Conservation (phyloP, 768 basidiomycete species). For the Aureoboletus auriporus region DNA sequence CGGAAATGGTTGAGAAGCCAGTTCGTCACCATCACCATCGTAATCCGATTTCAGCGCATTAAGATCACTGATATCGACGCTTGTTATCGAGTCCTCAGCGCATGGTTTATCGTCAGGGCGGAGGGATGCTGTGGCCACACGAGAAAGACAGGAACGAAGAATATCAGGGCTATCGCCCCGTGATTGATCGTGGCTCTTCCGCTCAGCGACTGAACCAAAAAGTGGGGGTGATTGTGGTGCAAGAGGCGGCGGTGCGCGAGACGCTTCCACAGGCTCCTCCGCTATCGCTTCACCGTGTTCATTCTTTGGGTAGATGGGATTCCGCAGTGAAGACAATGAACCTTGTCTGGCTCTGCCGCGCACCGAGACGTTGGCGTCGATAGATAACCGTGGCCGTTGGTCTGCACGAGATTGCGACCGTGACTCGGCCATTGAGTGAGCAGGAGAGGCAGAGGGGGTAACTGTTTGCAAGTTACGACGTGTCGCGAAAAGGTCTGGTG, state of each 20-base stretch:
- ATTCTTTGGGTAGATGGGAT: slow-evolving; percentile 12
- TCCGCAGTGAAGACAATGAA: slow-evolving; percentile 27
- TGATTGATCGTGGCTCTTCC: slow-evolving; percentile 6
- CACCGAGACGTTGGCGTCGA: slow-evolving; percentile 11
- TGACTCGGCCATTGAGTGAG: slow-evolving; percentile 17
- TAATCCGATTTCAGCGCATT: slow-evolving; percentile 27
- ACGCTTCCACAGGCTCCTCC: slow-evolving; percentile 12
- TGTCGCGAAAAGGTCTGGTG: slow-evolving; percentile 42
- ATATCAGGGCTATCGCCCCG: slow-evolving; percentile 20
- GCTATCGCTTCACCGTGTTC: slow-evolving; percentile 14
- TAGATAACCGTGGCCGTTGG: slow-evolving; percentile 14
- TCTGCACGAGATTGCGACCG: slow-evolving; percentile 17
- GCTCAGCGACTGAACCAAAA: slow-evolving; percentile 6
- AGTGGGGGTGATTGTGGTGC: slow-evolving; percentile 1
- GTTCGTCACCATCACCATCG: slow-evolving; percentile 24
- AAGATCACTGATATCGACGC: slow-evolving; percentile 30
- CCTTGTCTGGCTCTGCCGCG: slow-evolving; percentile 21
- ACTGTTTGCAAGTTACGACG: slow-evolving; percentile 29
- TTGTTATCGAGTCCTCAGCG: slow-evolving; percentile 25
- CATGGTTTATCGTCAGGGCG: slow-evolving; percentile 2
- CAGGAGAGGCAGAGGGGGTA: slow-evolving; percentile 20
- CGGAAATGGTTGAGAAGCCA: slow-evolving; percentile 24
- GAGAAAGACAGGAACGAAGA: slow-evolving; percentile 14
- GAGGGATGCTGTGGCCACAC: slow-evolving; percentile 5
- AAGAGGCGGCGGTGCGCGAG: not conserved